These are phyloP conservation scores for Aureobasidium sp. DNA, from an alignment of 2,329 filamentous ascomycete genomes.

Conservation along the genomic window DNA sequence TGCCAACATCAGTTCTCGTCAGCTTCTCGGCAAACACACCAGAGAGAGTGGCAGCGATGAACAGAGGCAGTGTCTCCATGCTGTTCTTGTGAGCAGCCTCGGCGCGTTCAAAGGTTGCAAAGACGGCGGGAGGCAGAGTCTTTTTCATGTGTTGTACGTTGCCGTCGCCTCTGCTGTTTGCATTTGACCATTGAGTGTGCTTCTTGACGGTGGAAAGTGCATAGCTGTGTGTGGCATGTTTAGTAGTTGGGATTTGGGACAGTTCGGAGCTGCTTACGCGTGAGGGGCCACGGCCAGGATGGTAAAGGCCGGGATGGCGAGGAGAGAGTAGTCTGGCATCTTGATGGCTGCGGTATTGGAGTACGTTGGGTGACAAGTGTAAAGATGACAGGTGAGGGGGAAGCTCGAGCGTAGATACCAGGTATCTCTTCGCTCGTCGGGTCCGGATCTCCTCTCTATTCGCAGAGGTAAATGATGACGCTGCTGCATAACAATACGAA, in stretches of 20 bases:
- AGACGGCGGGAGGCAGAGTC: constrained; percentile 31
- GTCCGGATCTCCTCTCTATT: neutral
- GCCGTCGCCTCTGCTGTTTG: constrained; percentile 34
- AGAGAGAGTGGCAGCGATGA: constrained; percentile 37
- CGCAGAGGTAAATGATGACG: neutral
- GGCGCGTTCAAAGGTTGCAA: constrained; percentile 38
- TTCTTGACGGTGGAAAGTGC: constrained; percentile 33
- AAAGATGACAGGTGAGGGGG: neutral
- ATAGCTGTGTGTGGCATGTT: neutral
- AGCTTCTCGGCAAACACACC: constrained; percentile 35
- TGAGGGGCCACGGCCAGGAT: constrained; percentile 37
- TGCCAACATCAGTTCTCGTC: constrained; percentile 23
- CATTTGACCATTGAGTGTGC: constrained; percentile 35
- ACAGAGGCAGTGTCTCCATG: constrained; percentile 42
- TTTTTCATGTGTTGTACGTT: constrained; percentile 33
- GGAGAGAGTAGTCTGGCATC: constrained; percentile 34
- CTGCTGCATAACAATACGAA: neutral
- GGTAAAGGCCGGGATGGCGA: constrained; percentile 41
- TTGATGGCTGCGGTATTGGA: constrained; percentile 12
- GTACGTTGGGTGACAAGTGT: neutral
- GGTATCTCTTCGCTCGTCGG: neutral
- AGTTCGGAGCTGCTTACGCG: constrained; percentile 25
- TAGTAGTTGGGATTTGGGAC: constrained; percentile 5
- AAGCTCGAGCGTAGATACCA: neutral
- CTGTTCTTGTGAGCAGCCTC: constrained; percentile 41